These are phyloP conservation scores for Claviceps citrina DNA, from an alignment of 2,329 filamentous ascomycete species.

Conservation along the genomic window DNA sequence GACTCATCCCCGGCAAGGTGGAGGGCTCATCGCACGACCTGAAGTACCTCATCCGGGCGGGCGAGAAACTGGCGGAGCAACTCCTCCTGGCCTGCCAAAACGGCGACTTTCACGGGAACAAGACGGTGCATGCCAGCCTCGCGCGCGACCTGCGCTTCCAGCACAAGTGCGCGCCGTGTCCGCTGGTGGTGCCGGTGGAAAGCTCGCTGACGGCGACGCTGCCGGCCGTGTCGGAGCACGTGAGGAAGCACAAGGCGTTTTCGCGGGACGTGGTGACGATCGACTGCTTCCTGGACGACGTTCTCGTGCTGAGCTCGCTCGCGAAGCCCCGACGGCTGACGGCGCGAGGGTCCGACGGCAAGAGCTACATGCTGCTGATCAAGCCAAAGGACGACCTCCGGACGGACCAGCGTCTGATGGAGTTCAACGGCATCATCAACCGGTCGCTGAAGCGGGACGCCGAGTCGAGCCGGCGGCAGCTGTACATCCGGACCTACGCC, in stretches of 20 bases:
- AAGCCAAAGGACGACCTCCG: slow-evolving; percentile 97
- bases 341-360: slow-evolving; percentile 77
- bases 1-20: slow-evolving; percentile 32
- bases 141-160: slow-evolving; percentile 68
- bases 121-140: slow-evolving; percentile 55
- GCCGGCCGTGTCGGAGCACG: slow-evolving; percentile 56
- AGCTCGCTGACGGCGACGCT: slow-evolving; percentile 68
- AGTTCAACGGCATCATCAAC: slow-evolving; percentile 98
- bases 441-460: slow-evolving; percentile 81
- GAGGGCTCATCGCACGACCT: slow-evolving; percentile 44
- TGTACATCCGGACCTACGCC: slow-evolving; percentile 94
- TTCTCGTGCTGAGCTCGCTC: slow-evolving; percentile 76
- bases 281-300: slow-evolving; percentile 65
- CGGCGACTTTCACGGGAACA: slow-evolving; percentile 54
- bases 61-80: slow-evolving; percentile 71
- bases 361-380: slow-evolving; percentile 76
- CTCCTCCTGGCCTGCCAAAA: slow-evolving; percentile 68
- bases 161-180: slow-evolving; percentile 66
- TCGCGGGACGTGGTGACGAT: slow-evolving; percentile 77
- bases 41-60: slow-evolving; percentile 55
- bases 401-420: slow-evolving; percentile 96
- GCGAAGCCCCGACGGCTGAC: slow-evolving; percentile 85
- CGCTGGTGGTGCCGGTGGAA: slow-evolving; percentile 80
- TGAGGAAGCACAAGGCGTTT: slow-evolving; percentile 72
- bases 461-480: slow-evolving; percentile 73